Percentiles rank a stretch among this genome's conserved stretches.
phyloP scores from a whole-genome alignment of 768 basidiomycete genomes.

The Calvatia gigantea region DNA sequence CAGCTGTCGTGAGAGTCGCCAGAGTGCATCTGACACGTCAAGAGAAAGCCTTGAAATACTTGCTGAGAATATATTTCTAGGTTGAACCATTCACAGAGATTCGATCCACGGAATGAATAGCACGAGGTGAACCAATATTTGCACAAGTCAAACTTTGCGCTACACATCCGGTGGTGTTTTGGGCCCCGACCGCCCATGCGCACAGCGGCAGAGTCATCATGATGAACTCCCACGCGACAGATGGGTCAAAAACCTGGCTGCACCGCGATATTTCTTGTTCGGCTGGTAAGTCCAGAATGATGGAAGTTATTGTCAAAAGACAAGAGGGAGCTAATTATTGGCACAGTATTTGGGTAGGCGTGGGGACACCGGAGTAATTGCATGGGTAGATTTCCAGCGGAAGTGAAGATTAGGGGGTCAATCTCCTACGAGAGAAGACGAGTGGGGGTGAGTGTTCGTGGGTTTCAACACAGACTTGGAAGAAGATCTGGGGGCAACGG shows the following conservation, averaged over 20 bases:
- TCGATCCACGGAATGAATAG: no score
- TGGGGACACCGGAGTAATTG: not conserved
- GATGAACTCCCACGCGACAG: constrained; percentile 2
- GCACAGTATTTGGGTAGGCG: not conserved
- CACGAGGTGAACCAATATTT: not conserved
- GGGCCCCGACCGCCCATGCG: no score
- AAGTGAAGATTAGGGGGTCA: not conserved
- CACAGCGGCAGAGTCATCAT: no score
- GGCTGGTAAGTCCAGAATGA: not conserved
- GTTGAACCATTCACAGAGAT: not conserved
- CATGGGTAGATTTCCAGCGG: not conserved
- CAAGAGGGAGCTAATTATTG: not conserved
- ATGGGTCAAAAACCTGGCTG: not conserved
- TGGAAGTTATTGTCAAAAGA: not conserved
- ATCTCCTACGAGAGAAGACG: not conserved
- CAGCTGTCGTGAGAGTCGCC: not conserved
- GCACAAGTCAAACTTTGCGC: no score
- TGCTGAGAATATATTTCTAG: not conserved
- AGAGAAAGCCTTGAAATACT: not conserved
- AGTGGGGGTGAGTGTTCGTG: not conserved
- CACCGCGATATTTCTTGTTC: not conserved
- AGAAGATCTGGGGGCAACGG: not conserved
- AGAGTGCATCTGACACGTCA: not conserved
- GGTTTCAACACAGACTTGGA: not conserved
- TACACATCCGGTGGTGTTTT: no score